A percentile compares a stretch with the other conserved stretches of the same genome.
phyloP scores from a whole-genome alignment of 306 rosid genomes.

The Benincasa hispida region DNA sequence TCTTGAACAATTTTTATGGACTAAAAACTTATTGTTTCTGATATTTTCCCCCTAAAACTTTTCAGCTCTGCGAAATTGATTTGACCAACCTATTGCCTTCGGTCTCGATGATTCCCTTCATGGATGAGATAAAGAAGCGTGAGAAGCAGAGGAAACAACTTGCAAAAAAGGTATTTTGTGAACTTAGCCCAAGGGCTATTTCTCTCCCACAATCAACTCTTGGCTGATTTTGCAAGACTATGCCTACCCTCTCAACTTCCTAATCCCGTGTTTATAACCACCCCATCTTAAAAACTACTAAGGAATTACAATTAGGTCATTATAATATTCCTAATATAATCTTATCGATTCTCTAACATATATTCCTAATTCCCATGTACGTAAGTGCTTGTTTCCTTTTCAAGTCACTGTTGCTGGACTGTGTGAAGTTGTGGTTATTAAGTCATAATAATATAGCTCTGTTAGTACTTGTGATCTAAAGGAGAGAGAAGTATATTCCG shows the following conservation, averaged over 20 bases:
- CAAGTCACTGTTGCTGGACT: neutral
- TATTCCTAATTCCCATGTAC: neutral
- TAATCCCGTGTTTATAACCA: too few relatives aligned
- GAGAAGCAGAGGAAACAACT: slow-evolving; percentile 69
- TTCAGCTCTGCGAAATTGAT: slow-evolving; percentile 93
- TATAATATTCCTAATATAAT: too few relatives aligned
- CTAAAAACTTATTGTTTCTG: neutral
- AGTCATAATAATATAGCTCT: neutral
- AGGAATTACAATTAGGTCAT: too few relatives aligned
- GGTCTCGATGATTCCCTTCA: slow-evolving; percentile 59
- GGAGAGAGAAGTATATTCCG: neutral
- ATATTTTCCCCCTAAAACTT: slow-evolving; percentile 13
- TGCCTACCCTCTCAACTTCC: too few relatives aligned
- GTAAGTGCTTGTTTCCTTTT: neutral
- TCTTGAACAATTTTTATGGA: neutral
- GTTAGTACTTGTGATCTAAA: neutral
- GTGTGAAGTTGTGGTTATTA: neutral
- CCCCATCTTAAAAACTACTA: too few relatives aligned
- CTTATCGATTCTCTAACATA: too few relatives aligned
- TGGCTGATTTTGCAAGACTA: too few relatives aligned
- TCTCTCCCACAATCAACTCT: too few relatives aligned
- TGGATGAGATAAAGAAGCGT: slow-evolving; percentile 87
- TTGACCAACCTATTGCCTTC: slow-evolving; percentile 56
- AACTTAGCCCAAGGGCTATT: neutral
- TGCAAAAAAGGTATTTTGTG: slow-evolving; percentile 55